Percentiles rank a stretch among this genome's conserved stretches.
phyloP scores from a whole-genome alignment of 1,284 basidiomycete genomes.

The Puccinia polysora region DNA sequence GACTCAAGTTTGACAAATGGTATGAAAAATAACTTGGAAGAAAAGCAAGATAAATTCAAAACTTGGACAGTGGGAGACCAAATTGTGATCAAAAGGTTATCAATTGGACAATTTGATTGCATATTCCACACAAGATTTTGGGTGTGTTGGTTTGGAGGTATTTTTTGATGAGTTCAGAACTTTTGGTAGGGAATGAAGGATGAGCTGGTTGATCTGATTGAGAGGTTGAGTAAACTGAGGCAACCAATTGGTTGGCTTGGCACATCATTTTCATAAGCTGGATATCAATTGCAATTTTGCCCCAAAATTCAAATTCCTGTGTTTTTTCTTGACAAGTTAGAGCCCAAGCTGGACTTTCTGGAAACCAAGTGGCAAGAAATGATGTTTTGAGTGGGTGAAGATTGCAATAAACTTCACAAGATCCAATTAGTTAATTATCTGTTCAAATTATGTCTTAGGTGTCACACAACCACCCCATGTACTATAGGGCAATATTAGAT shows the following conservation, averaged over 20 bases:
- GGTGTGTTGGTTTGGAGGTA: conserved; percentile 2
- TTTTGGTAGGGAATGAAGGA: neutral
- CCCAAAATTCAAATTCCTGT: conserved; percentile 75
- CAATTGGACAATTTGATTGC: neutral
- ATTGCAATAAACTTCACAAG: too few relatives aligned
- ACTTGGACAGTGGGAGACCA: neutral
- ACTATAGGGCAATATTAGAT: too few relatives aligned
- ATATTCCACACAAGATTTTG: neutral
- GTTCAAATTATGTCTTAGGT: too few relatives aligned
- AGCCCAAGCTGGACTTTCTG: too few relatives aligned
- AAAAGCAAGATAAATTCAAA: neutral
- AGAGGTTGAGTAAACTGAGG: neutral
- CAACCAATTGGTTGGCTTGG: conserved; percentile 56
- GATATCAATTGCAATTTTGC: conserved; percentile 87
- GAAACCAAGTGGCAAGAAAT: too few relatives aligned
- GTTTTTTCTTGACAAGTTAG: too few relatives aligned
- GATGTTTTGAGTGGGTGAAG: too few relatives aligned
- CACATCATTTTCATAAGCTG: conserved; percentile 83
- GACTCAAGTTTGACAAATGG: too few relatives aligned
- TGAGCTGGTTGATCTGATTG: neutral
- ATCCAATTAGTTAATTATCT: too few relatives aligned
- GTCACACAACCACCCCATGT: too few relatives aligned
- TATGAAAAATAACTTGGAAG: neutral
- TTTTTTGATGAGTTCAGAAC: neutral
- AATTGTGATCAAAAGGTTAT: neutral